Conservation (phyloP, 257 asterid species). For the Primulina huaijiensis region DNA sequence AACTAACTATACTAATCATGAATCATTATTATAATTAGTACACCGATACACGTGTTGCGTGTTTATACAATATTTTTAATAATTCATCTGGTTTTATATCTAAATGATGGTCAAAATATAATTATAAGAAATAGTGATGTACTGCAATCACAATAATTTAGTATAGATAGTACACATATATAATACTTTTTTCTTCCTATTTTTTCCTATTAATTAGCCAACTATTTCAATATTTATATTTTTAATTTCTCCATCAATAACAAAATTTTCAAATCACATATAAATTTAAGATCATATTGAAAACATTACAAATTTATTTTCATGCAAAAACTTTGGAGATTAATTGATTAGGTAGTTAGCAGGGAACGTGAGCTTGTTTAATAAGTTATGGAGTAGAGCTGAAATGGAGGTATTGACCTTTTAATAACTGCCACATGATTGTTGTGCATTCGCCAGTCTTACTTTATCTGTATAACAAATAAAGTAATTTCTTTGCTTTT, state of each 20-base stretch:
- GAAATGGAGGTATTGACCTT: slow-evolving; percentile 21
- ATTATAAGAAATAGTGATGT: too few relatives aligned
- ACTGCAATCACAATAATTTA: too few relatives aligned
- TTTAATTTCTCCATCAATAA: neutral
- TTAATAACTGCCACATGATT: slow-evolving; percentile 62
- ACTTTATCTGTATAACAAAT: slow-evolving; percentile 23
- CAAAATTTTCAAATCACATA: neutral
- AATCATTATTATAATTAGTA: too few relatives aligned
- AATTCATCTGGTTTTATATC: too few relatives aligned
- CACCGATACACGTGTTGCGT: too few relatives aligned
- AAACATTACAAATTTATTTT: too few relatives aligned
- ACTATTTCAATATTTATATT: too few relatives aligned
- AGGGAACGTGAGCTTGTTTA: slow-evolving; percentile 26
- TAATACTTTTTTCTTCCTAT: neutral
- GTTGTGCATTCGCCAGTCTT: slow-evolving; percentile 33
- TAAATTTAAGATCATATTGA: too few relatives aligned
- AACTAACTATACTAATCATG: too few relatives aligned
- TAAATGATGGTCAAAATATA: too few relatives aligned
- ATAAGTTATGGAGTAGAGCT: slow-evolving; percentile 7
- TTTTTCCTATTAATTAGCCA: neutral
- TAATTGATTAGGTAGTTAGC: neutral
- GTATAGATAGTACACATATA: too few relatives aligned
- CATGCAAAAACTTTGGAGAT: neutral
- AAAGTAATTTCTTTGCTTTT: slow-evolving; percentile 2
- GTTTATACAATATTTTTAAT: too few relatives aligned